Evolutionary conservation across 345 rosid species (phyloP), one percentile per base, ranked within the genome.

Genomic region (Aquilaria yunnanensis): DNA sequence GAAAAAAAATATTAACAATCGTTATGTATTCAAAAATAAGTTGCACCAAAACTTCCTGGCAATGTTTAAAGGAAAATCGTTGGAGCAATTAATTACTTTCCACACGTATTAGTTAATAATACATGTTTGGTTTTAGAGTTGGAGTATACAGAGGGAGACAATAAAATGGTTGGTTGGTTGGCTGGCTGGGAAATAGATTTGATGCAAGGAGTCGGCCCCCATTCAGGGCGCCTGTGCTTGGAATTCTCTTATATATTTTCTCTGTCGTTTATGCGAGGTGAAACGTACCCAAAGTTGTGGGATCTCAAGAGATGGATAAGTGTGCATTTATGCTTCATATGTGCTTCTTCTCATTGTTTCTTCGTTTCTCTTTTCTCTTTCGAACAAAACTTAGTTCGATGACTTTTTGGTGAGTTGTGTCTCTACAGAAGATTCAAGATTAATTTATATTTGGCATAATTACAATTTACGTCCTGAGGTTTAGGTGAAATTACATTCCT

Each of bases 251-350:
- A 16, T 16, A 16, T 16, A 32, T 32, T 37, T 32, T 14, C 52
- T 57, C 12, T 52, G 77, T 74, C 72, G 64, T 64, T 77, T 74
- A 50, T 74, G 81, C 68, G 59, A 80, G 67, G 81, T 72, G 67
- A 80, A 65, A 77, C 70, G 78, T 51, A 77, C 60, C 51, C 2
- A 2, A 57, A 33, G 63, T 54, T 37, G 59, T 62, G 32, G 32
- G 68, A 68, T 43, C 14, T 63, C 50, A 16, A 16, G 23, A 12
- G 58, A 52, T 8, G 51, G 51, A 62, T 52, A 62, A 52, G n/a
- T 41, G 43, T 63, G 59, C 51, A 53, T 30, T 33, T 53, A 12
- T 43, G 30, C 5, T 34, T n/a, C 23, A 13, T 16, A 37, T 14
- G 10, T 6, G 49, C 23, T 57, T n/a, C 14, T 34, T 37, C 11